Evolutionary conservation across 2,329 filamentous ascomycete species (phyloP), one percentile per base, ranked within the genome.

Genomic region (Colletotrichum simmondsii): DNA sequence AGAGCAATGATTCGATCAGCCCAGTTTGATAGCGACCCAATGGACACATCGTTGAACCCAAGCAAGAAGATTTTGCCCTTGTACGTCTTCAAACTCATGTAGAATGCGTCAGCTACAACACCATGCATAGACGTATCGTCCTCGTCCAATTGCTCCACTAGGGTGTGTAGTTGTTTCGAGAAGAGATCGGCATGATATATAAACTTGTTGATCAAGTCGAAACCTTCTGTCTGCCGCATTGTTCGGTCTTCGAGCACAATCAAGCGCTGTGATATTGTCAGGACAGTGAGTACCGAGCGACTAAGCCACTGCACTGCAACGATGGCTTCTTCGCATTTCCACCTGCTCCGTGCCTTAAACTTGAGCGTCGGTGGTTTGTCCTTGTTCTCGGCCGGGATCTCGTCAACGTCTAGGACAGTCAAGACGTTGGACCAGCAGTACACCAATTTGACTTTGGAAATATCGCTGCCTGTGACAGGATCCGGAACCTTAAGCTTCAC

Each of bases 361-460:
- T 89, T 90, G 26, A 98, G 89, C 59, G 88, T 92, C 1, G 94
- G 90, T 4, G 94, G 94, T 78, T 94, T 95, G 76, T 96, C 93
- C 74, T 91, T 92, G 76, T 95, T 92, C 16, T 91, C 89, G 0
- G 88, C 83, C 24, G 88, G 88, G 14, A 92, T 86, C 76, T 97
- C 93, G 64, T 96, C 92, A 12, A 98, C 91, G 75, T 99, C 97
- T 28, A 99, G 85, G 5, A 99, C 92, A 0, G 95, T 98, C 75
- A 99, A 85, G n/a, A 98, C 91, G 78, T 98, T 98, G 2, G 97
- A 98, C 97, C 97, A 99, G 82, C 95, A 98, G 84, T 99, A 99
- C 0, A 94, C 96, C 22, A 99, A 88, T 81, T 99, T 98, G 49
- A 93, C 93, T 78, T 92, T 93, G 22, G 94, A 95, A 11, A 92